Evolutionary conservation across 2,329 filamentous ascomycete genomes (phyloP).

Genomic region (Fusarium pseudonygamai): DNA sequence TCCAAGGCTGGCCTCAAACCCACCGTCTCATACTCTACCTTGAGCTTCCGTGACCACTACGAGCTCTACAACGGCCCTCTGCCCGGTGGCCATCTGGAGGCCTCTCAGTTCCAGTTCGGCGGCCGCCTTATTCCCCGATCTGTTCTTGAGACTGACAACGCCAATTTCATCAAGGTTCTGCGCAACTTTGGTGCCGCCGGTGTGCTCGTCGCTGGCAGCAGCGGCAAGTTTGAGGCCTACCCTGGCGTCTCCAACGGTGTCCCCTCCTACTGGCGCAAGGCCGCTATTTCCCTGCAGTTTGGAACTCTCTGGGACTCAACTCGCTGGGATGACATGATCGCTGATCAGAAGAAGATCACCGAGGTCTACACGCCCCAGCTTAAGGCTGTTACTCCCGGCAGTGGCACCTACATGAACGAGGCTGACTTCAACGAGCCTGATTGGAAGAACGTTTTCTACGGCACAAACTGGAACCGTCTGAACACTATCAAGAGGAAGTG

Average conservation of each 20-base stretch:
- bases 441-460: slow-evolving; percentile 58
- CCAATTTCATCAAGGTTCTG: neutral
- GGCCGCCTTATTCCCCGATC: slow-evolving; percentile 55
- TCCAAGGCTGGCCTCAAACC: neutral
- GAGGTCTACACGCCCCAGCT: slow-evolving; percentile 41
- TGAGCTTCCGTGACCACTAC: slow-evolving; percentile 50
- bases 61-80: slow-evolving; percentile 54
- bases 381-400: slow-evolving; percentile 50
- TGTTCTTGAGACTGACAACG: slow-evolving; percentile 13
- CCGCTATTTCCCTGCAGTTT: neutral
- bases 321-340: slow-evolving; percentile 44
- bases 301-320: slow-evolving; percentile 40
- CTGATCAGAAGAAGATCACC: slow-evolving; percentile 45
- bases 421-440: slow-evolving; percentile 56
- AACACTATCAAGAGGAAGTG: slow-evolving; percentile 60
- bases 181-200: neutral
- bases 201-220: neutral
- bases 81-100: slow-evolving; percentile 48
- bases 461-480: slow-evolving; percentile 55
- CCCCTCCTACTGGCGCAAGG: neutral
- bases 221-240: neutral
- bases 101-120: slow-evolving; percentile 46
- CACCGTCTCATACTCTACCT: neutral
- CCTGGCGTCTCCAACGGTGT: neutral
- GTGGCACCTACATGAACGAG: slow-evolving; percentile 62